A percentile compares a stretch with the other conserved stretches of the same genome.
Conservation (phyloP, 2,329 filamentous ascomycete genomes). For the Cyanodermella asteris region DNA sequence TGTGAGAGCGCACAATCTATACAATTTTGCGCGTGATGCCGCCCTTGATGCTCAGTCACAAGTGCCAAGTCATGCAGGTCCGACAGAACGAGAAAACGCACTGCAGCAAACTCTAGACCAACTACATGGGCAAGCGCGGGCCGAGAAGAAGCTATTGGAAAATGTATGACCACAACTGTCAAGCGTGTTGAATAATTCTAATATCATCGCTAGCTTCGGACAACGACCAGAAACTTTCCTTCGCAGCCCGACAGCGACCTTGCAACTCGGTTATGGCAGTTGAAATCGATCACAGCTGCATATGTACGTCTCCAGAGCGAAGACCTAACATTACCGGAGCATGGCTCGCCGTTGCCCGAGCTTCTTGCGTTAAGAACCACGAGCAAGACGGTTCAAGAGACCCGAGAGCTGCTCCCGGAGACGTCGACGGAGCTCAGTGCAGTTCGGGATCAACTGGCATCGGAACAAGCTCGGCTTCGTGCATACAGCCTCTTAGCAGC, state of each 20-base stretch:
- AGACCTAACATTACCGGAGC: constrained; percentile 42
- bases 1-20: too few relatives aligned
- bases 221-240: constrained; percentile 12
- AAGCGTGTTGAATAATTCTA: too few relatives aligned
- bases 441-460: constrained; percentile 18
- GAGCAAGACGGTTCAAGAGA: constrained; percentile 41
- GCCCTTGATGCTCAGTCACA: too few relatives aligned
- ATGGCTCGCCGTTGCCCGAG: constrained; percentile 46
- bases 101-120: too few relatives aligned
- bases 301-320: constrained; percentile 41
- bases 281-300: constrained; percentile 35
- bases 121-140: too few relatives aligned
- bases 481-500: constrained; percentile 25
- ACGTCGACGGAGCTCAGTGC: constrained; percentile 18
- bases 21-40: too few relatives aligned
- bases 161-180: too few relatives aligned
- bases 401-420: constrained; percentile 33
- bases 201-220: too few relatives aligned
- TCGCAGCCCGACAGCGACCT: too few relatives aligned
- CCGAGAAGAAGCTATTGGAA: too few relatives aligned
- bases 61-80: too few relatives aligned
- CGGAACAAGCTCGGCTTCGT: constrained; percentile 23
- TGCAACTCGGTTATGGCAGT: constrained; percentile 20
- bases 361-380: constrained; percentile 50
- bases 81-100: too few relatives aligned